phyloP scores from a whole-genome alignment of 2,329 filamentous ascomycete species.

The Arthrinium phaeospermum region DNA sequence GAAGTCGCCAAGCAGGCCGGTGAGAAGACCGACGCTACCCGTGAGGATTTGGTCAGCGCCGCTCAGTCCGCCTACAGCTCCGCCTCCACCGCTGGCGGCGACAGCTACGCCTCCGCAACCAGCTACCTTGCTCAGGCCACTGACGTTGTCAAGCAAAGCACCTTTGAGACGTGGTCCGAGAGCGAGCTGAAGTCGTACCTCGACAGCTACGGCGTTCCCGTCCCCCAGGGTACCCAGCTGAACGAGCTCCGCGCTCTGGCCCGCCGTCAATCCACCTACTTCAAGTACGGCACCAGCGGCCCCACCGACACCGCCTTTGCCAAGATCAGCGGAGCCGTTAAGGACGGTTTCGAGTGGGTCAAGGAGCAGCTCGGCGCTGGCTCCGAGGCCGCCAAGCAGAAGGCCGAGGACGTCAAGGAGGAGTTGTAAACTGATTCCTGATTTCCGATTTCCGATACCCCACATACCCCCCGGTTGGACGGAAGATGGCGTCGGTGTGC shows the following conservation, averaged over 20 bases:
- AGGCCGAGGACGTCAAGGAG: conserved; percentile 45
- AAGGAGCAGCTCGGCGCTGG: conserved; percentile 54
- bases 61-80: conserved; percentile 66
- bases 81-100: conserved; percentile 63
- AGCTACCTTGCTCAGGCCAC: conserved; percentile 73
- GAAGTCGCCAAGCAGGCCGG: conserved; percentile 62
- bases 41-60: conserved; percentile 74
- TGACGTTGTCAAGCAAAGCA: conserved; percentile 65
- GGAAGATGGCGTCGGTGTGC: conserved; percentile 11
- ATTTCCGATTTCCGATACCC: conserved; percentile 1
- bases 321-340: conserved; percentile 60
- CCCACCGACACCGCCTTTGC: conserved; percentile 70
- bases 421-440: conserved; percentile 50
- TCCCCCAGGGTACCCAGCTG: conserved; percentile 69
- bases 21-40: conserved; percentile 67
- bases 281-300: conserved; percentile 74
- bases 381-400: conserved; percentile 48
- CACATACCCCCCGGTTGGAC: neutral
- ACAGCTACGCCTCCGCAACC: conserved; percentile 69
- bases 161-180: conserved; percentile 77
- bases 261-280: conserved; percentile 76
- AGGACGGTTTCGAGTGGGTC: conserved; percentile 58
- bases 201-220: conserved; percentile 75
- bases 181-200: conserved; percentile 79
- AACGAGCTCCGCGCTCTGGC: conserved; percentile 75